Base-by-base conservation (phyloP, 805 yeast genomes). In the Monosporozyma aquatica region DNA sequence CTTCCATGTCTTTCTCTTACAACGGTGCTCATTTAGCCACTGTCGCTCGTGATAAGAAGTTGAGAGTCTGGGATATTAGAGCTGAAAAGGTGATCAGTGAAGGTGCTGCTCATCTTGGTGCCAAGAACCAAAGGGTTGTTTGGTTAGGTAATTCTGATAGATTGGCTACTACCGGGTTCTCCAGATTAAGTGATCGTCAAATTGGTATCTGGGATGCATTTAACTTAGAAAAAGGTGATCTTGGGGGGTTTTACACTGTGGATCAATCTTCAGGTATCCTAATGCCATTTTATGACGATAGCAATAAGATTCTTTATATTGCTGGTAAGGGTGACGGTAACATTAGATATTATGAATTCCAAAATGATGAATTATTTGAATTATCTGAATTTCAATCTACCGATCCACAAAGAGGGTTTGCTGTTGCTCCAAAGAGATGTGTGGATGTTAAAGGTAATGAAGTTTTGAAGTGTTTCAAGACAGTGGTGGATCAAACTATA, bases 281-380 rank as follows among this genome's bases (percentile, higher is more conserved):
- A 62, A 83, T 92, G 75, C 98, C 98, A 23, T 76, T 83, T 55
- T 92, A 68, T 59, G 99, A 92, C 59, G 83, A 77, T 22, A 74
- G 83, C 27, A 87, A 84, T 36, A 76, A 80, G 43, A 76, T 89
- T 45, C 70, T 92, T 46, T 92, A 82, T 58, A 68, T 92, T 47
- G 97, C 95, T 25, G 99, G 98, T 53, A 90, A 92, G 64, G 97
- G 97, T 62, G 98, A 92, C 63, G 97, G 97, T 54, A 92, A 90
- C 62, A 86, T 92, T 55, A 84, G 96, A 57, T 90, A 90, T 66
- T 92, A 70, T 59, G 98, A 92, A 68, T 87, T 75, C 62, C 87
- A 80, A 47, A 77, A 84, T 54, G 97, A 90, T 55, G 82, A 80
- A 55, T 70, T 92, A 43, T 80, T 71, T 64, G 86, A 83, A 52